phyloP scores from a whole-genome alignment of 495 filamentous ascomycete genomes.

The Talaromyces liani region DNA sequence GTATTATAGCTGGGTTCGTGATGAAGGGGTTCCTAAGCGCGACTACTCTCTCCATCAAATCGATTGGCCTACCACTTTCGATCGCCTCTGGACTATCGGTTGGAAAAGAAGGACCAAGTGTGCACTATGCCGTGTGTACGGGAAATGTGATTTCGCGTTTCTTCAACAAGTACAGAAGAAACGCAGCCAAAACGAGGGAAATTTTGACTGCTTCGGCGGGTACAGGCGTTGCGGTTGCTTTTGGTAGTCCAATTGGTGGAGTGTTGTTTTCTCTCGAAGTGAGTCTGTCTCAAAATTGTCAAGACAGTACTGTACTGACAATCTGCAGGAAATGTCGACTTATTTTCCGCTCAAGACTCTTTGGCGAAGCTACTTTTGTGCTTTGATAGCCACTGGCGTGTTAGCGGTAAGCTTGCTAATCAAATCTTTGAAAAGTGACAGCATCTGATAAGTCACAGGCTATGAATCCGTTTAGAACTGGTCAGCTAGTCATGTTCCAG shows the following conservation, averaged over 20 bases:
- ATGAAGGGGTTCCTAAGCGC: conserved; percentile 97
- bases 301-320: conserved; percentile 11
- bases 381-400: conserved; percentile 89
- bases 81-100: conserved; percentile 94
- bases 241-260: conserved; percentile 94
- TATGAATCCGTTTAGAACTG: conserved; percentile 96
- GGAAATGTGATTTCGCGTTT: conserved; percentile 93
- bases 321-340: conserved; percentile 78
- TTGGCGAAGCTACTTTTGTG: conserved; percentile 98
- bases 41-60: conserved; percentile 92
- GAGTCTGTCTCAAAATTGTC: conserved; percentile 6
- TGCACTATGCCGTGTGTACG: conserved; percentile 96
- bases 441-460: conserved; percentile 34
- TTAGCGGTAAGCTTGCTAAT: conserved; percentile 51
- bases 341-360: conserved; percentile 97
- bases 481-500: conserved; percentile 99
- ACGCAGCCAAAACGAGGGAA: conserved; percentile 91
- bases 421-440: not conserved
- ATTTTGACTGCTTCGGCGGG: conserved; percentile 92
- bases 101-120: conserved; percentile 95
- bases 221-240: conserved; percentile 92
- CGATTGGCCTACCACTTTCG: conserved; percentile 79
- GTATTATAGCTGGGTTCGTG: conserved; percentile 98
- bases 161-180: conserved; percentile 87
- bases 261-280: conserved; percentile 92